phyloP scores from a whole-genome alignment of 208 protist genomes.

The Trypanosoma congolense region DNA sequence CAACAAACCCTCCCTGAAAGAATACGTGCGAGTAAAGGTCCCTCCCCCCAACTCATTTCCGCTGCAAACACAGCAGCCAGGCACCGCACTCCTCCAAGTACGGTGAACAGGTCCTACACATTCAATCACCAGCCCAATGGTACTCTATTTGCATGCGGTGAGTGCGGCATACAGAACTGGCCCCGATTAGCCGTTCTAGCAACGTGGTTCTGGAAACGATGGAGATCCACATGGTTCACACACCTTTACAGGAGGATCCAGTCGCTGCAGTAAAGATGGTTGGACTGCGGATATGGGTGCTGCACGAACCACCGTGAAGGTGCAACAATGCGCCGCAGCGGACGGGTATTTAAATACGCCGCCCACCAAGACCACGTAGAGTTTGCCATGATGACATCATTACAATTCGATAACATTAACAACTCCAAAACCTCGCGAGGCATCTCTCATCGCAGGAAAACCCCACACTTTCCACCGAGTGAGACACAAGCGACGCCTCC shows the following conservation, averaged over 20 bases:
- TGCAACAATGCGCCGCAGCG: slow-evolving; percentile 61
- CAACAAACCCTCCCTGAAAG: no score
- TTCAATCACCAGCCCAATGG: no score
- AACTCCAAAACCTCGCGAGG: slow-evolving; percentile 78
- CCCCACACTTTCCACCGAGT: slow-evolving; percentile 17
- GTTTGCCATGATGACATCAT: slow-evolving; percentile 88
- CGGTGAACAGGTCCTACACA: no score
- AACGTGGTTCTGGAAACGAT: no score
- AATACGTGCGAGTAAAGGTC: no score
- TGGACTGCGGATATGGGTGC: slow-evolving; percentile 63
- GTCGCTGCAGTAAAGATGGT: slow-evolving; percentile 67
- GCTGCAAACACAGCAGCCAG: no score
- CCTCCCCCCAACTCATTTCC: no score
- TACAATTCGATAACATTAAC: slow-evolving; percentile 71
- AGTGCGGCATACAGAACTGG: no score
- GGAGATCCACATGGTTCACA: no score
- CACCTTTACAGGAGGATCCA: slow-evolving; percentile 60
- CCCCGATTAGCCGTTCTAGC: no score
- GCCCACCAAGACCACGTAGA: slow-evolving; percentile 86
- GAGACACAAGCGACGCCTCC: slow-evolving; percentile 41
- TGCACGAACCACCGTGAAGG: slow-evolving; percentile 76
- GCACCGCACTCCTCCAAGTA: no score
- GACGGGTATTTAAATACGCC: slow-evolving; percentile 60
- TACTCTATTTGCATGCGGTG: no score
- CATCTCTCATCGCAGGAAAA: slow-evolving; percentile 2